phyloP scores from a whole-genome alignment of 305 asterid genomes.

The Fraxinus ornus region DNA sequence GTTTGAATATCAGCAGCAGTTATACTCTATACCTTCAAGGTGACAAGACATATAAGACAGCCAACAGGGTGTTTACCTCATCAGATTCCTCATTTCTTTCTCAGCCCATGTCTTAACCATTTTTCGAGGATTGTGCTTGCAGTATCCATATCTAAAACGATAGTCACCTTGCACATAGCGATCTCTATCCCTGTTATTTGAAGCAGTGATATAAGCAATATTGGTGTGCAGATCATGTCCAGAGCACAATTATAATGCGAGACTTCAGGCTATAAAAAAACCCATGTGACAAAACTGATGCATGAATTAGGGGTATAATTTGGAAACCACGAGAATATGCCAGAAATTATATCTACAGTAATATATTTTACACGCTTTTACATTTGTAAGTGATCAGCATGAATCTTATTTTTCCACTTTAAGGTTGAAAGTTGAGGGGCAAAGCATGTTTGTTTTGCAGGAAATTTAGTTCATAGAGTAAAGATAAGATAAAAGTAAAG shows the following conservation, averaged over 20 bases:
- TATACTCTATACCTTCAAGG: not conserved
- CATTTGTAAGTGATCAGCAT: not conserved
- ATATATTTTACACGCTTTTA: not conserved
- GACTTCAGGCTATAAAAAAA: not conserved
- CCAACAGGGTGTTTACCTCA: slow-evolving; percentile 53
- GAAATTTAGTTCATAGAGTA: not conserved
- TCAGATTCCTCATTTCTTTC: slow-evolving; percentile 95
- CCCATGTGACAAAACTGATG: not conserved
- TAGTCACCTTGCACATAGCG: slow-evolving; percentile 96
- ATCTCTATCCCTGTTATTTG: slow-evolving; percentile 83
- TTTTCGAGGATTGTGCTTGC: slow-evolving; percentile 93
- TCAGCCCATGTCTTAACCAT: slow-evolving; percentile 99
- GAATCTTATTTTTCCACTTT: not conserved
- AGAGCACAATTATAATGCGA: slow-evolving; percentile 2
- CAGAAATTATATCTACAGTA: not conserved
- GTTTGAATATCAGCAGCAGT: not conserved
- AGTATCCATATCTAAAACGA: slow-evolving; percentile 82
- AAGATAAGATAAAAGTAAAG: not conserved
- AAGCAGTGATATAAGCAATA: slow-evolving; percentile 18
- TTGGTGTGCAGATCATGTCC: slow-evolving; percentile 1
- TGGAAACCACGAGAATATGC: not conserved
- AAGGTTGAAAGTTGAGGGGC: slow-evolving; percentile 6
- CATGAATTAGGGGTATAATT: not conserved
- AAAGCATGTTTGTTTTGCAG: not conserved
- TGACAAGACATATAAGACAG: not conserved